Base-by-base conservation (phyloP, 352 stramenopile species). In the Phytophthora sp. region DNA sequence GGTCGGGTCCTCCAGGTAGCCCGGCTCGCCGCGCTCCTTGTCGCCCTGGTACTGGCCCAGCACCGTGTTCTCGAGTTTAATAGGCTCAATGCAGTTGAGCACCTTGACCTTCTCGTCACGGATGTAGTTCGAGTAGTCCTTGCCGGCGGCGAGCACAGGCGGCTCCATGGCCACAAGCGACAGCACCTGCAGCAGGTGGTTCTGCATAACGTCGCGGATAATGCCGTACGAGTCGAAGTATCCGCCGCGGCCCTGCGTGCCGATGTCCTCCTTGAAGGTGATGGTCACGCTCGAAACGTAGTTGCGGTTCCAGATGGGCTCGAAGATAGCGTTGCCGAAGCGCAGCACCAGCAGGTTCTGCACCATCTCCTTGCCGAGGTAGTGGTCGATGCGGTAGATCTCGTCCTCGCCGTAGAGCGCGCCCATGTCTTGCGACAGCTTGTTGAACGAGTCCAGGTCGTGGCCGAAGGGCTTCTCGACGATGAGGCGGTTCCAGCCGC, bases 151-250 rank as follows among this genome's bases (percentile, higher is more conserved):
- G 82, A 86, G 62, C 49, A 94, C 64, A 61, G 96, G 96, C 31
- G 90, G 87, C 62, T 98, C 97, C 97, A 99, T 99, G 20, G 95
- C 92, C 17, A 99, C 73, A 5, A 99, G 76, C 17, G 94, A 97
- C 30, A 99, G 86, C 39, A 99, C 96, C 67, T 99, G 97, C 41
- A 99, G 82, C 53, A 99, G 78, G 74, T 99, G 98, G 82, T 99
- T 99, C 72, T 98, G 96, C 85, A 98, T 98, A 45, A 99, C 96
- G 71, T 99, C 98, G 48, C 98, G 91, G 65, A 99, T 99, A 72
- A 99, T 99, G 17, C 97, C 96, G 62, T 97, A 98, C 57, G 94
- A 87, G 68, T 99, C 96, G 76, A 99, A 99, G 75, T 99, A 99
- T 3, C 96, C 96, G 20, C 95, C 97, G 39, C 95, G 85, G 45